Base-by-base conservation (phyloP, 2,329 filamentous ascomycete species). In the Fusarium udum region DNA sequence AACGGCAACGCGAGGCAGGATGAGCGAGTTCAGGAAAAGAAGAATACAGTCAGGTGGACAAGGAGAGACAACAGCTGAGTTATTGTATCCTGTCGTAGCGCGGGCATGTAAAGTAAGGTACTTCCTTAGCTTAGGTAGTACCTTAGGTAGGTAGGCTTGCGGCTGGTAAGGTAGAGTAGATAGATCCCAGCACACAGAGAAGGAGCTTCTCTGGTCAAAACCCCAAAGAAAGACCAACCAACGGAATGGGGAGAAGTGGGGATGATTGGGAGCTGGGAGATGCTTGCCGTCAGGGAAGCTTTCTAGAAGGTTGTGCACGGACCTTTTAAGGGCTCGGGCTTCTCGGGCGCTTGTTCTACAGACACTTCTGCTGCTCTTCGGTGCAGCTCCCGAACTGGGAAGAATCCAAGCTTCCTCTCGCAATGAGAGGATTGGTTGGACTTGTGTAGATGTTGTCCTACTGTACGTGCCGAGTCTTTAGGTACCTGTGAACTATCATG, bases 281-380 rank as follows among this genome's bases (percentile, higher is more conserved):
- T 69, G 72, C 67, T 66, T 73, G 73, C 72, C 69, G 64, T 61
- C 62, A 77, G 70, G 71, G 77, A 78, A 78, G 76, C 77, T 78
- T 78, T 78, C 77, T 78, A 78, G 77, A 78, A 78, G 55, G 69
- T 57, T 15, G 49, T 20, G 77, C 77, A 78, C 76, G 75, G 65
- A n/a, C 70, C 77, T 67, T 10, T 8, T 0, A 3, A 24, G 14
- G 77, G 58, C 53, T 66, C 43, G 49, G 34, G 77, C 77, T 58
- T 52, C 56, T 66, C 74, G 60, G 60, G 75, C 68, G 52, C 67
- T 71, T 69, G 73, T 78, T 78, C 77, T 60, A 77, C 64, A 72
- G 67, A 69, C 71, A 68, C 60, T 78, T 77, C 77, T 72, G 68
- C 61, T 66, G 61, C 59, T 70, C 59, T 78, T 78, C 77, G 64